These are phyloP conservation scores for Geoglossum glabrum DNA, from an alignment of 495 filamentous ascomycete species.

Conservation along the genomic window DNA sequence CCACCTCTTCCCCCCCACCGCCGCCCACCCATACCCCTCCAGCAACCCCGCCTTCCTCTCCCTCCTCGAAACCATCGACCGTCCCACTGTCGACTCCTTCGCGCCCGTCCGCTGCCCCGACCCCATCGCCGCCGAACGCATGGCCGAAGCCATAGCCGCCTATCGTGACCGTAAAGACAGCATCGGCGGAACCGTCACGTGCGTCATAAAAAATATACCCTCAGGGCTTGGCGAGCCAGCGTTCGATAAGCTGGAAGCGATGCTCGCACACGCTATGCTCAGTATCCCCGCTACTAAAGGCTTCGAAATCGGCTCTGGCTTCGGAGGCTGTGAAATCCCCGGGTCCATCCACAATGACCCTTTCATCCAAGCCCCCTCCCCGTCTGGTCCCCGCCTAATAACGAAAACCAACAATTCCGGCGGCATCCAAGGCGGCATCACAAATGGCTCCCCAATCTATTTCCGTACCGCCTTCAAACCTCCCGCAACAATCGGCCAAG, in stretches of 20 bases:
- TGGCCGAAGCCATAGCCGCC: slow-evolving; percentile 62
- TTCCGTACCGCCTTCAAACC: slow-evolving; percentile 95
- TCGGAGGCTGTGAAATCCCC: slow-evolving; percentile 69
- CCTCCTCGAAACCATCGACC: slow-evolving; percentile 52
- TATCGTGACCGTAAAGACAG: slow-evolving; percentile 72
- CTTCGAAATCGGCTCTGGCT: slow-evolving; percentile 91
- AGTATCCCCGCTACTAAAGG: slow-evolving; percentile 93
- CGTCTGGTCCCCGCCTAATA: slow-evolving; percentile 32
- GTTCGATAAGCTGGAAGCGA: slow-evolving; percentile 93
- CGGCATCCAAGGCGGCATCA: slow-evolving; percentile 91
- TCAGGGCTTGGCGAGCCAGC: slow-evolving; percentile 80
- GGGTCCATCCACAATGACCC: slow-evolving; percentile 89
- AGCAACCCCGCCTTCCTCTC: slow-evolving; percentile 73
- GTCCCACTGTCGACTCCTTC: slow-evolving; percentile 62
- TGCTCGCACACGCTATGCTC: slow-evolving; percentile 89
- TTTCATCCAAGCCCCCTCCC: slow-evolving; percentile 40
- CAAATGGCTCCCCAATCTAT: slow-evolving; percentile 85
- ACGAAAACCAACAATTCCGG: slow-evolving; percentile 95
- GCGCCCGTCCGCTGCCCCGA: slow-evolving; percentile 77
- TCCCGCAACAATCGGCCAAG: slow-evolving; percentile 84
- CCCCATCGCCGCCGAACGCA: slow-evolving; percentile 36
- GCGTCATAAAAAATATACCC: slow-evolving; percentile 81
- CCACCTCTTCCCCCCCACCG: slow-evolving; percentile 66
- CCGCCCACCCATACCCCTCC: slow-evolving; percentile 46
- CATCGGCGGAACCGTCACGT: slow-evolving; percentile 91